These are phyloP conservation scores for Ceratonia siliqua DNA, from an alignment of 306 rosid genomes.

Conservation along the genomic window DNA sequence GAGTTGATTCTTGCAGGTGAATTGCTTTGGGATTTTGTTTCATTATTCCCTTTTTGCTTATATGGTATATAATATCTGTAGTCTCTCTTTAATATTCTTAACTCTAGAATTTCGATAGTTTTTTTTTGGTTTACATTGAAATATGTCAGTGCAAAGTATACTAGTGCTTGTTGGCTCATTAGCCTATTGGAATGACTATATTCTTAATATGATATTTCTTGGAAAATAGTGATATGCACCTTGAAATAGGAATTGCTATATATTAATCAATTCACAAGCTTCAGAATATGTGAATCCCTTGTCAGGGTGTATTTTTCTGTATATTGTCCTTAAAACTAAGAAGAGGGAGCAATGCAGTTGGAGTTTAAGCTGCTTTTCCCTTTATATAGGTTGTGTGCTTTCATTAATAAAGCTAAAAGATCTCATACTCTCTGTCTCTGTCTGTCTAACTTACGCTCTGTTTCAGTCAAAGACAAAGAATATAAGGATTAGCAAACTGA, in stretches of 20 bases:
- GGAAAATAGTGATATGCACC: not conserved
- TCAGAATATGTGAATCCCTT: not conserved
- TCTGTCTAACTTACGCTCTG: constrained; percentile 31
- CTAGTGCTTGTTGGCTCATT: not conserved
- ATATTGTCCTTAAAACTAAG: too few species aligned
- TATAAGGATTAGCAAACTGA: constrained; percentile 52
- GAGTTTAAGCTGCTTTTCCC: not conserved
- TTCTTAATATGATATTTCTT: not conserved
- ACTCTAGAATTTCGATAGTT: not conserved
- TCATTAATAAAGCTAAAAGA: constrained; percentile 37
- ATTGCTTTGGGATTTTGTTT: constrained; percentile 20
- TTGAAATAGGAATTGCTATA: not conserved
- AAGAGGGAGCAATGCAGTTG: not conserved
- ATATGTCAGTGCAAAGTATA: too few species aligned
- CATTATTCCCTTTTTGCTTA: not conserved
- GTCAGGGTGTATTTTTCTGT: not conserved
- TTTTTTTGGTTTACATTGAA: constrained; percentile 10
- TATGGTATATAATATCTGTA: not conserved
- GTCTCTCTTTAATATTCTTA: constrained; percentile 19
- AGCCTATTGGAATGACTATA: not conserved
- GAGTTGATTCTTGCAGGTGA: constrained; percentile 92
- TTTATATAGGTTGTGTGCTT: constrained; percentile 10
- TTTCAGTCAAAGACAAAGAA: constrained; percentile 43
- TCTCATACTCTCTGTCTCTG: constrained; percentile 31
- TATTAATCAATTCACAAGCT: not conserved